phyloP scores from a whole-genome alignment of 1,139 yeast genomes.

The Diutina siamensis region DNA sequence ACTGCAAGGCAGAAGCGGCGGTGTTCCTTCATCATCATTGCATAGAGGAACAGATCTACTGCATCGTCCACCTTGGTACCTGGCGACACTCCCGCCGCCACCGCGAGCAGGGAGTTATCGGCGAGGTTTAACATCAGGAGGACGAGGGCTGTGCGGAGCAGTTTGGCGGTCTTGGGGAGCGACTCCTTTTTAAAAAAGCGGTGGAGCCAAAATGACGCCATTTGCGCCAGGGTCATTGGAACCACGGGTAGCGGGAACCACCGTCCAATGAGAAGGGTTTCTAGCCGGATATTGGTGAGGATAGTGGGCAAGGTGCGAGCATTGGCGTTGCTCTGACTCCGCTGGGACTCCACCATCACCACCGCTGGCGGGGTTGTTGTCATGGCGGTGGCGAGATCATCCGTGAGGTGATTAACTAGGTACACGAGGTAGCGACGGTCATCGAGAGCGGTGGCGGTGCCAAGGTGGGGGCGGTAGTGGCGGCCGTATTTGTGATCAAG shows the following conservation, averaged over 20 bases:
- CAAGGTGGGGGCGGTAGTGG: neutral
- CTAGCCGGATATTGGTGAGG: neutral
- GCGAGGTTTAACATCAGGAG: neutral
- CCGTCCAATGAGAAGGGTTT: neutral
- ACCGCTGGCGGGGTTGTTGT: neutral
- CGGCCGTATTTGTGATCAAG: neutral
- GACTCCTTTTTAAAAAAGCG: neutral
- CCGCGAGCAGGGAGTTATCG: no score
- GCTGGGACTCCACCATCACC: neutral
- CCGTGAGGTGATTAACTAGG: neutral
- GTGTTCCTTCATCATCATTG: neutral
- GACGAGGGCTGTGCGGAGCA: neutral
- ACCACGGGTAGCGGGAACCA: neutral
- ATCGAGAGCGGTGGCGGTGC: neutral
- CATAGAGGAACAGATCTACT: slow-evolving; percentile 1
- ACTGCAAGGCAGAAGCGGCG: neutral
- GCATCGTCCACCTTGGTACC: neutral
- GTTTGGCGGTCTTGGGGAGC: neutral
- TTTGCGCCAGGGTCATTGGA: slow-evolving; percentile 4
- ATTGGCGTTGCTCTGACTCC: neutral
- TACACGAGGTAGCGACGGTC: neutral
- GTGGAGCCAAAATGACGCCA: slow-evolving; percentile 5
- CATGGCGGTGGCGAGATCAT: neutral
- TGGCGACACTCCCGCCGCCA: neutral
- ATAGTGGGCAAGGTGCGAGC: neutral